Base-by-base conservation (phyloP, 2,329 filamentous ascomycete genomes). In the Ceratocystis albifundus region DNA sequence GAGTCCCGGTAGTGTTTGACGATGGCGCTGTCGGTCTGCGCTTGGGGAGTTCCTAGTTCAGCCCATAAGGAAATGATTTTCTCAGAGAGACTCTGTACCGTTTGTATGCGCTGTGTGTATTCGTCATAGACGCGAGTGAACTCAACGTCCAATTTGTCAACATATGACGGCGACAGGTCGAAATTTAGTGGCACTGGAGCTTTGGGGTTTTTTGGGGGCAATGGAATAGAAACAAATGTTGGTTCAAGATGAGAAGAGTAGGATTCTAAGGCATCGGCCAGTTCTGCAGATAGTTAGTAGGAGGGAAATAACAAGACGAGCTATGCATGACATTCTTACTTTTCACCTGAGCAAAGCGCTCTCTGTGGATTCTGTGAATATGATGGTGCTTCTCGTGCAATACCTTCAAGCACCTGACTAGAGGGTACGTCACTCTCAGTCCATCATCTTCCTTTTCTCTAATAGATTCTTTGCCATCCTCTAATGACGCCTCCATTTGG, bases 111-210 rank as follows among this genome's bases (percentile, higher is more conserved):
- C 70, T 86, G 88, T 55, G 87, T 90, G 76, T 97, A 99, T 77
- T 99, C 95, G 72, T 97, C 91, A 76, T 97, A 97, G 22, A 99
- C 90, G 68, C 91, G 85, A 10, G 90, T 90, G 73, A 97, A 99
- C 76, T 99, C 94, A 65, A 83, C 81, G 74, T 99, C 93, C 22
- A 99, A 83, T 67, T 87, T 86, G 69, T 89, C 84, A 65, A 96
- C 89, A 72, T 97, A 99, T 3, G 87, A 82, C 0, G 89, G 86
- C 0, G 93, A 96, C n/a, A 99, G 84, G 72, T 97, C 92, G 74
- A 99, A 97, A 64, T 82, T 88, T 2, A 90, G 84, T 0, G 92
- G 84, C 48, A 96, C 81, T 12, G 86, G 86, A 59, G 89, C 85
- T 70, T 90, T 88, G 4, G 88, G 85, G 1, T 84, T 84, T 2